Percentiles rank a stretch among this genome's conserved stretches.
phyloP scores from a whole-genome alignment of 495 filamentous ascomycete genomes.

The Penicillium flavigenum region DNA sequence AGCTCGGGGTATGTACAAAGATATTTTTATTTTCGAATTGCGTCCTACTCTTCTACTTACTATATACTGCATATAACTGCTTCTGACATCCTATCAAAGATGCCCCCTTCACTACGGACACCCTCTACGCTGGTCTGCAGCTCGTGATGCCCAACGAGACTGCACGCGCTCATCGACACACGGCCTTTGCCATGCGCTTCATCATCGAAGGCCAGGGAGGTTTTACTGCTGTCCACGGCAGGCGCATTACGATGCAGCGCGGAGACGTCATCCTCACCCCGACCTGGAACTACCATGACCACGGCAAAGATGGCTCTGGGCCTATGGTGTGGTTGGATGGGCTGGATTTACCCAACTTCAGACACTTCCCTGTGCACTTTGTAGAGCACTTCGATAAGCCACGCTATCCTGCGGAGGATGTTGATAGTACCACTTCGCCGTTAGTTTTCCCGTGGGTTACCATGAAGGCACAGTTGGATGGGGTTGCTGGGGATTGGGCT shows the following conservation, averaged over 20 bases:
- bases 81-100: conserved; percentile 18
- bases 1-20: conserved; percentile 32
- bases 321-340: conserved; percentile 56
- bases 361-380: conserved; percentile 50
- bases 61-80: not conserved
- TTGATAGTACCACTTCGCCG: conserved; percentile 34
- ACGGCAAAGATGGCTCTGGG: conserved; percentile 48
- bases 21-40: not conserved
- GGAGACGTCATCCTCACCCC: conserved; percentile 54
- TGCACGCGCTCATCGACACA: conserved; percentile 50
- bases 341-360: conserved; percentile 45
- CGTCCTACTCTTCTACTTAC: too few relatives aligned
- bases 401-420: conserved; percentile 44
- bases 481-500: conserved; percentile 24
- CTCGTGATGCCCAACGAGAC: conserved; percentile 51
- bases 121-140: conserved; percentile 50
- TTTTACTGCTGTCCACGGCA: conserved; percentile 51
- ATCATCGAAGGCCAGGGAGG: conserved; percentile 51
- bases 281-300: conserved; percentile 53
- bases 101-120: conserved; percentile 53
- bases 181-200: conserved; percentile 52
- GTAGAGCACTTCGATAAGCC: conserved; percentile 43
- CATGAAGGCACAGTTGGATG: conserved; percentile 38
- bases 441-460: conserved; percentile 44
- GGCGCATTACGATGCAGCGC: conserved; percentile 43